Evolutionary conservation across 1,284 basidiomycete species (phyloP), one percentile per base, ranked within the genome.

Genomic region (Sporisorium exsertum): DNA sequence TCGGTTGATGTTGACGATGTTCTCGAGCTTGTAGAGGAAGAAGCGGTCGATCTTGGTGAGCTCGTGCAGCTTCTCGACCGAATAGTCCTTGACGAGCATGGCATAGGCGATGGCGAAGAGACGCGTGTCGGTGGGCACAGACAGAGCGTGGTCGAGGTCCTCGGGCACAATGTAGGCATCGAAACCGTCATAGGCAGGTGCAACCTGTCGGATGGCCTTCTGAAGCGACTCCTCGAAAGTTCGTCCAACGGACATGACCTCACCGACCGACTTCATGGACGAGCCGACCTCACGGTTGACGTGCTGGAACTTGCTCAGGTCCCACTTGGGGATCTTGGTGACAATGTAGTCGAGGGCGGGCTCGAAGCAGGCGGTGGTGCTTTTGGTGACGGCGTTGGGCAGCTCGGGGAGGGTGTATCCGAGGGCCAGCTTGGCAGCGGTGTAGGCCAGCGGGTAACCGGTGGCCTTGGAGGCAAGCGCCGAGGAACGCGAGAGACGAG

Each of bases 301-400:
- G 83, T 90, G 88, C 84, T 97, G 95, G 89, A 99, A 98, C 88
- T 99, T 99, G 79, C 95, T 94, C 71, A 99, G 88, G 87, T 99
- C 97, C 82, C 97, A 99, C 87, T 98, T 98, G 79, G 97, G 97
- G 80, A 99, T 99, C 88, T 99, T 99, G 65, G 95, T 98, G 75
- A 99, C 96, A 84, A 99, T 97, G 87, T 99, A 99, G 87, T 99
- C 97, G 57, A 99, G 89, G 15, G 95, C 95, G n/a, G 97, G 96
- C 86, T 99, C 97, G 87, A 99, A 99, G 87, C 97, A 99, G 2
- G 97, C 97, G 8, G 96, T 99, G 5, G 97, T 99, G 16, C 94
- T 96, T 88, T 99, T 99, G 60, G 97, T 99, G 68, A 99, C 97
- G 33, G 96, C 95, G 87, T 99, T 99, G 29, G 96, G 96, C 37